These are phyloP conservation scores for Globisporangium parvum DNA, from an alignment of 352 stramenopile genomes.

Conservation along the genomic window DNA sequence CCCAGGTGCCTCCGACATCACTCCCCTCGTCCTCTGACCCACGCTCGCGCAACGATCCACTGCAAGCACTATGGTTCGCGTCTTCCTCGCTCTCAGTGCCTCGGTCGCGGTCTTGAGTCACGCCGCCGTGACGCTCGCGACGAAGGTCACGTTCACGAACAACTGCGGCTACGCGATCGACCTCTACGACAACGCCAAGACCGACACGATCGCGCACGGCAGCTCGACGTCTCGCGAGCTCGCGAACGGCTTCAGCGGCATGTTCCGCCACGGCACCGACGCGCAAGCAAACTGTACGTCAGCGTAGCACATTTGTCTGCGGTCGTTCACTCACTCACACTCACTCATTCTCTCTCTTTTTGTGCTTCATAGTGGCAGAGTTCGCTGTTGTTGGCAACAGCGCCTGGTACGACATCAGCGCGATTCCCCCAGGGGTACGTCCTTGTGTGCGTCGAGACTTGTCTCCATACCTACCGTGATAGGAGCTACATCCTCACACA, in stretches of 20 bases:
- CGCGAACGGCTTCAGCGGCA: conserved; percentile 35
- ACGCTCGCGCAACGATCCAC: not conserved
- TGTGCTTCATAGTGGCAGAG: conserved; percentile 23
- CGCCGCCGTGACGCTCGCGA: conserved; percentile 23
- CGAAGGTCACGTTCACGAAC: conserved; percentile 46
- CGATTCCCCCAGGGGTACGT: conserved; percentile 34
- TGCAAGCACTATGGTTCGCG: conserved; percentile 25
- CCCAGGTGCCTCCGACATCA: conserved; percentile 7
- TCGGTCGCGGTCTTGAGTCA: conserved; percentile 24
- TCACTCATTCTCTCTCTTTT: conserved; percentile 2
- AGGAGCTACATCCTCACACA: not conserved
- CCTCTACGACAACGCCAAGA: conserved; percentile 50
- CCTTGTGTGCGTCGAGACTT: not conserved
- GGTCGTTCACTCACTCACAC: not conserved
- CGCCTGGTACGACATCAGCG: conserved; percentile 54
- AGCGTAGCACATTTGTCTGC: too few relatives aligned
- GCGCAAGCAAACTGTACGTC: conserved; percentile 32
- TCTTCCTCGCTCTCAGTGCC: conserved; percentile 33
- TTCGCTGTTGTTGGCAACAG: conserved; percentile 38
- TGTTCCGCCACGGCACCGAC: conserved; percentile 51
- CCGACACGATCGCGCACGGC: conserved; percentile 29
- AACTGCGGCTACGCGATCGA: conserved; percentile 38
- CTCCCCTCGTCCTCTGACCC: not conserved
- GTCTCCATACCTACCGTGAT: not conserved
- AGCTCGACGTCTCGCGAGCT: conserved; percentile 31